Conservation (phyloP, 1,284 basidiomycete genomes). For the Rhodotorula sp. region DNA sequence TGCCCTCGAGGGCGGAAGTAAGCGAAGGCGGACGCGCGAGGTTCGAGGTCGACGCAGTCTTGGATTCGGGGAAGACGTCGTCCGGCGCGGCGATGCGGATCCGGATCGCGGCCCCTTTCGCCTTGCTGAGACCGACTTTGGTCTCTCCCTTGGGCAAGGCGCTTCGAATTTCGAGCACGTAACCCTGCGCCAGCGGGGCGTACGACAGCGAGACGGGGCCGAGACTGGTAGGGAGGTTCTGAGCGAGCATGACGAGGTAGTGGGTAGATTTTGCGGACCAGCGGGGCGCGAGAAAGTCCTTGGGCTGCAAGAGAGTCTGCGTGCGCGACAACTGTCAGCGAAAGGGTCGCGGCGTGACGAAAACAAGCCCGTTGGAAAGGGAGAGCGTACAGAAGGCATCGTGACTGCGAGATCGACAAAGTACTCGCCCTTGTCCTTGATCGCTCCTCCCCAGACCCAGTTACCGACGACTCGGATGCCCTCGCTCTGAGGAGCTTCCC, state of each 20-base stretch:
- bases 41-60: slow-evolving; percentile 64
- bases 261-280: slow-evolving; percentile 92
- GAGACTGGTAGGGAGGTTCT: slow-evolving; percentile 55
- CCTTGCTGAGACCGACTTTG: slow-evolving; percentile 28
- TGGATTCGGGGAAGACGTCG: slow-evolving; percentile 60
- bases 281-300: slow-evolving; percentile 85
- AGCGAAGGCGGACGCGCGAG: slow-evolving; percentile 52
- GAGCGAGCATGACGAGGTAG: slow-evolving; percentile 79
- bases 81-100: slow-evolving; percentile 26
- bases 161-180: slow-evolving; percentile 62
- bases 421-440: slow-evolving; percentile 63
- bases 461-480: slow-evolving; percentile 54
- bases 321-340: slow-evolving; percentile 3
- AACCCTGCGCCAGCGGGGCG: slow-evolving; percentile 59
- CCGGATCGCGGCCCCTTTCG: slow-evolving; percentile 33
- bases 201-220: slow-evolving; percentile 29
- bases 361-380: too few species aligned
- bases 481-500: slow-evolving; percentile 55
- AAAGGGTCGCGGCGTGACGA: too few species aligned
- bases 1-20: slow-evolving; percentile 59
- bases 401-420: slow-evolving; percentile 78
- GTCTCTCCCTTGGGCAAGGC: slow-evolving; percentile 59
- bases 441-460: slow-evolving; percentile 49
- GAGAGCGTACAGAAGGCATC: slow-evolving; percentile 73
- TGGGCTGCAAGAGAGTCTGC: slow-evolving; percentile 82